These are phyloP conservation scores for Fusarium globosum DNA, from an alignment of 2,329 filamentous ascomycete species.

Conservation along the genomic window DNA sequence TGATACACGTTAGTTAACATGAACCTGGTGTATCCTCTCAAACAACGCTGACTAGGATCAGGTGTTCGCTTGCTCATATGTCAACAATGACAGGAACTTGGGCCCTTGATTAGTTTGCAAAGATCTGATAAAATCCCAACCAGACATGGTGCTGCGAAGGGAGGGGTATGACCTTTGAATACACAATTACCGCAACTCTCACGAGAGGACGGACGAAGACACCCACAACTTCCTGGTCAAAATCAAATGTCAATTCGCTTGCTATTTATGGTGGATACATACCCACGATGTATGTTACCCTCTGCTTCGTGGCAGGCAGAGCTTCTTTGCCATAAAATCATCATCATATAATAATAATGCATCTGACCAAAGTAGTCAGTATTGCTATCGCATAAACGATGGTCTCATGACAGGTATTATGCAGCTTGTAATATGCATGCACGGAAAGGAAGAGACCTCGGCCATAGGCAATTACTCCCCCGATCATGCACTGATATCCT, in stretches of 20 bases:
- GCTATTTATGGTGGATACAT: neutral
- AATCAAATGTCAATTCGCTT: neutral
- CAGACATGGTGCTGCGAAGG: constrained; percentile 5
- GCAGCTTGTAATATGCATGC: constrained; percentile 15
- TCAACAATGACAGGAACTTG: constrained; percentile 20
- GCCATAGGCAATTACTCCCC: constrained; percentile 5
- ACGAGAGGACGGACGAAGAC: neutral
- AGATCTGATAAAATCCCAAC: constrained; percentile 25
- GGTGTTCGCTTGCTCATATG: constrained; percentile 8
- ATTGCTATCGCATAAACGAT: constrained; percentile 1
- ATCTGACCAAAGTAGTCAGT: neutral
- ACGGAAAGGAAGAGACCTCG: neutral
- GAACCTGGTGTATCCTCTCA: constrained; percentile 21
- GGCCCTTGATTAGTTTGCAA: constrained; percentile 6
- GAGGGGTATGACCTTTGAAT: neutral
- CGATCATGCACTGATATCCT: constrained; percentile 20
- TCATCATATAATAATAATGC: neutral
- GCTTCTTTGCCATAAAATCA: neutral
- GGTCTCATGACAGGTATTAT: constrained; percentile 12
- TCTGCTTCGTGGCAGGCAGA: constrained; percentile 1
- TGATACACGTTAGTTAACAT: constrained; percentile 9
- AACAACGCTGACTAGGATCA: constrained; percentile 10
- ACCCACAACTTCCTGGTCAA: neutral
- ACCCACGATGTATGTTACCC: neutral
- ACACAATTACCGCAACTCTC: neutral